Percentiles rank a stretch among this genome's conserved stretches.
phyloP scores from a whole-genome alignment of 148 eudicot genomes.

The Rhododendron mucronatum region DNA sequence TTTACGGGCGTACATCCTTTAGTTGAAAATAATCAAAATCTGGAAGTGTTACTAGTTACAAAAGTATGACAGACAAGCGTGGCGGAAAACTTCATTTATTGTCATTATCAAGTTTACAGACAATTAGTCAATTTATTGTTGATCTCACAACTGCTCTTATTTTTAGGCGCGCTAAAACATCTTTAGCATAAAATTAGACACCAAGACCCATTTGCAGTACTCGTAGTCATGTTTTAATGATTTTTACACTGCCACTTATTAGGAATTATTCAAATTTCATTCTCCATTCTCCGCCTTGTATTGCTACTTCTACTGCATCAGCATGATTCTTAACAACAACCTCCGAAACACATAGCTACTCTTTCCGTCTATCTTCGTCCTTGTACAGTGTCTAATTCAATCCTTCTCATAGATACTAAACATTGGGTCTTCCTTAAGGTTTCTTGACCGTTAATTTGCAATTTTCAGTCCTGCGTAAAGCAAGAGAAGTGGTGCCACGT shows the following conservation, averaged over 20 bases:
- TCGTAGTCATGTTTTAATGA: neutral
- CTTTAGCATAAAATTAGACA: neutral
- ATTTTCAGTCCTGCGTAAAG: neutral
- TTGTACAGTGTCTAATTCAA: slow-evolving; percentile 1
- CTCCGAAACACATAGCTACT: neutral
- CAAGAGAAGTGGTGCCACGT: neutral
- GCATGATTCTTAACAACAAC: neutral
- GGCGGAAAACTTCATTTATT: neutral
- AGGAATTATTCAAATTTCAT: neutral
- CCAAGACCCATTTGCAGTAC: neutral
- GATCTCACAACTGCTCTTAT: neutral
- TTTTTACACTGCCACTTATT: neutral
- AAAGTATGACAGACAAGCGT: neutral
- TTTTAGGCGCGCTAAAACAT: neutral
- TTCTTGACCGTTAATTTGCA: neutral
- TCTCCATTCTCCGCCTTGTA: neutral
- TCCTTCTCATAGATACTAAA: neutral
- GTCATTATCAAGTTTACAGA: neutral
- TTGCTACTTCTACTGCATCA: neutral
- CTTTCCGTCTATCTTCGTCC: neutral
- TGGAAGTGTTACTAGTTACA: neutral
- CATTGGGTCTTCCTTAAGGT: neutral
- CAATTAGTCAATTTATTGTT: neutral
- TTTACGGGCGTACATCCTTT: neutral
- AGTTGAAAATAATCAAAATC: neutral